Base-by-base conservation (phyloP, 257 asterid genomes). In the Solanum piurae region DNA sequence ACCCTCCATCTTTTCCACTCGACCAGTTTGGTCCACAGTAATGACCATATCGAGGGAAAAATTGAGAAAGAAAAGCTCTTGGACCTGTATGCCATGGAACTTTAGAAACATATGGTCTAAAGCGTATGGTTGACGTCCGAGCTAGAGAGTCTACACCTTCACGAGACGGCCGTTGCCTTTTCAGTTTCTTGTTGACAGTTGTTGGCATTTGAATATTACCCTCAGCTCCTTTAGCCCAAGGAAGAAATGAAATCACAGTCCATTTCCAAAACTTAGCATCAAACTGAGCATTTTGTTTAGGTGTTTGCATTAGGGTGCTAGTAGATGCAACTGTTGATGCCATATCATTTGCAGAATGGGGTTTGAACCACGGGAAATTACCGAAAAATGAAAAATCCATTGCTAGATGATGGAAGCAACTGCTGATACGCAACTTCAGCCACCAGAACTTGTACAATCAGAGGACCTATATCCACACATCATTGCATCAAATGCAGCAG, bases 11-110 rank as follows among this genome's bases (percentile, higher is more conserved):
- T 88, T 92, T 96, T 80, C 99, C 99, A 88, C 99, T 96, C 1
- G 99, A 96, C 99, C 99, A 96, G 89, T 96, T 96, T 8, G 99
- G 99, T 52, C 99, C 99, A 84, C 99, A 96, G 89, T 95, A 96
- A 89, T 93, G 96, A 46, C 99, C 99, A 74, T 96, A 96, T 46
- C 99, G 91, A 6, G 99, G 99, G 88, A 96, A 96, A 69, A 96
- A 68, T 52, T 95, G 98, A 34, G 98, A 96, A 52, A 96, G 93
- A 83, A 95, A 91, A 62, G 96, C 99, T 91, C 98, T 90, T 60
- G 94, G 89, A 77, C 99, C 99, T 33, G 98, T 95, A 88, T 96
- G 99, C 99, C 99, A 96, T 33, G 98, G 99, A 87, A 96, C 98
- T 91, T 93, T 95, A 37, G 98, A 94, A 64, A 93, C 98, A 34